phyloP scores from a whole-genome alignment of 441 rosid genomes.

The Erysimum cheiri region DNA sequence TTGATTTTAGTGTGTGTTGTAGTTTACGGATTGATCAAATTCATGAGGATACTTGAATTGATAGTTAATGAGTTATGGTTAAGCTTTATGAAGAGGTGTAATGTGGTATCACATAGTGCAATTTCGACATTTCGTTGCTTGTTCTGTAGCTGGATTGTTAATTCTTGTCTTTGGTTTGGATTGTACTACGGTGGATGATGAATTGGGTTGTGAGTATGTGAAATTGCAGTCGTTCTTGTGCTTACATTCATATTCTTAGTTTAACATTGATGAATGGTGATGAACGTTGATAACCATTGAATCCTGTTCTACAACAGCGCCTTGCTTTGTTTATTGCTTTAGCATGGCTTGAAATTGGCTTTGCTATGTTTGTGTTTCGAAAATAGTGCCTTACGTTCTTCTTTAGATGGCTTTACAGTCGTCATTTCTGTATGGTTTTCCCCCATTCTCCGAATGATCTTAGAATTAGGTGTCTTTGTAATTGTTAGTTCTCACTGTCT shows the following conservation, averaged over 20 bases:
- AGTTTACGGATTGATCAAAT: not conserved
- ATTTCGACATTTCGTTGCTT: constrained; percentile 18
- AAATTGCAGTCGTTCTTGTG: not conserved
- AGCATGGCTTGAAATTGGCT: not conserved
- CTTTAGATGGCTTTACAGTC: not conserved
- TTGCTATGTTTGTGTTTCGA: constrained; percentile 3
- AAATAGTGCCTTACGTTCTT: not conserved
- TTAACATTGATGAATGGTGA: not conserved
- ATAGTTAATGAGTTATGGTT: not conserved
- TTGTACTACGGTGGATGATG: not conserved
- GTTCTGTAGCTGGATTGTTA: constrained; percentile 20
- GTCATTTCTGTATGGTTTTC: not conserved
- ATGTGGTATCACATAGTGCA: not conserved
- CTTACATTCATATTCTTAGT: not conserved
- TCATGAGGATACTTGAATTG: not conserved
- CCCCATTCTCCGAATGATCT: not conserved
- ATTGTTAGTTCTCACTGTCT: not conserved
- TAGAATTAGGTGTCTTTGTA: not conserved
- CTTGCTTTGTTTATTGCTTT: not conserved
- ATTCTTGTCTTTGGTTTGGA: not conserved
- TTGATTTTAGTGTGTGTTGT: not conserved
- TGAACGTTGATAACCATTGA: not conserved
- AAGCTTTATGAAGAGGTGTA: not conserved
- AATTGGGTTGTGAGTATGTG: constrained; percentile 7
- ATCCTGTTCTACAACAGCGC: not conserved